Evolutionary conservation across 2,329 filamentous ascomycete genomes (phyloP).

Genomic region (Clathrospora elynae): DNA sequence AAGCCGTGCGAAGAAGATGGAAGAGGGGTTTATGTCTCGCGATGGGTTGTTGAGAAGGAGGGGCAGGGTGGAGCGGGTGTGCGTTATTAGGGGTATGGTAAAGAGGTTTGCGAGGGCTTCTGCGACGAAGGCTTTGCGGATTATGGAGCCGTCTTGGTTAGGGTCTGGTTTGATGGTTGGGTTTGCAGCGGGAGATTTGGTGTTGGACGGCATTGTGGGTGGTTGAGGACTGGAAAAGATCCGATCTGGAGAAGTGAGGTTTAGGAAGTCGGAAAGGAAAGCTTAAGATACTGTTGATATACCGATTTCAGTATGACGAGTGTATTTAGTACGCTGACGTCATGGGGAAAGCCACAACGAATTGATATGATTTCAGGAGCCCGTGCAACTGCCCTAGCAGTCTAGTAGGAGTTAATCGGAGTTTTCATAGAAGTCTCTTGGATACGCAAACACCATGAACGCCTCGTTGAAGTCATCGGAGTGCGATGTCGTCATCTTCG

Average conservation of each 20-base stretch:
- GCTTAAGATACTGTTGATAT: too few species aligned
- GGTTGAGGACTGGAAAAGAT: too few species aligned
- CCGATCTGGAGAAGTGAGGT: too few species aligned
- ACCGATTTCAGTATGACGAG: too few species aligned
- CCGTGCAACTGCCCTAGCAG: too few species aligned
- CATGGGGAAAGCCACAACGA: too few species aligned
- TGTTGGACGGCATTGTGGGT: neutral
- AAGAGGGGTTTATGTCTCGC: constrained; percentile 28
- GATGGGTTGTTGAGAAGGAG: constrained; percentile 26
- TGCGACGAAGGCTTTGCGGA: constrained; percentile 35
- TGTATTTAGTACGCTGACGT: too few species aligned
- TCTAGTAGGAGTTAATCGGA: too few species aligned
- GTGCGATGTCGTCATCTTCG: constrained; percentile 11
- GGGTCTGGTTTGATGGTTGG: constrained; percentile 24
- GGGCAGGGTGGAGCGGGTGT: constrained; percentile 29
- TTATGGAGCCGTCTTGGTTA: constrained; percentile 19
- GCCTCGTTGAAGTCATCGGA: constrained; percentile 23
- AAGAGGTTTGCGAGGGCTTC: constrained; percentile 38
- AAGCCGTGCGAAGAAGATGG: constrained; percentile 31
- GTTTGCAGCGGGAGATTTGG: constrained; percentile 31
- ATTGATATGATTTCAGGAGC: too few species aligned
- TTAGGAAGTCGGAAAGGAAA: neutral
- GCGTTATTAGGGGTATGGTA: constrained; percentile 32
- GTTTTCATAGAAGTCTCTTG: too few species aligned
- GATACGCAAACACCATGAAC: too few species aligned